A percentile compares a stretch with the other conserved stretches of the same genome.
These are phyloP conservation scores for Mycena floridula DNA, from an alignment of 768 basidiomycete genomes.

Conservation along the genomic window DNA sequence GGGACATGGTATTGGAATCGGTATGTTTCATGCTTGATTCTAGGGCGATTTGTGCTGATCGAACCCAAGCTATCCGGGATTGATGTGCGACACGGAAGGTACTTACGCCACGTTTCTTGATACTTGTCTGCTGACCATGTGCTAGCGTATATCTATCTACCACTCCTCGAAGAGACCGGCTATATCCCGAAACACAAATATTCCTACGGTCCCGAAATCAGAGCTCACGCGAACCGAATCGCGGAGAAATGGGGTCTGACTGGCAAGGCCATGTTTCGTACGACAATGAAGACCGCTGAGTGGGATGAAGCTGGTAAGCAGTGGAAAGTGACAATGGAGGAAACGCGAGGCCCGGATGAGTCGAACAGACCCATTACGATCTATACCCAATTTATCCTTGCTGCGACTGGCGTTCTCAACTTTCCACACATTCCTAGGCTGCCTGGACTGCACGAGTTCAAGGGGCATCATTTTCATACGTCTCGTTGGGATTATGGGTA, in stretches of 20 bases:
- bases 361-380: not conserved
- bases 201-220: constrained; percentile 10
- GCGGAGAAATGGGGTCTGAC: constrained; percentile 9
- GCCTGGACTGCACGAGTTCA: constrained; percentile 5
- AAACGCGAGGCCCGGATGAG: too few species aligned
- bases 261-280: constrained; percentile 9
- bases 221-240: constrained; percentile 10
- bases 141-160: constrained; percentile 15
- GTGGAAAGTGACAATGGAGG: not conserved
- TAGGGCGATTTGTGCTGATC: too few species aligned
- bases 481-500: constrained; percentile 11
- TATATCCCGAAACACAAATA: constrained; percentile 12
- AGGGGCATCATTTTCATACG: constrained; percentile 3
- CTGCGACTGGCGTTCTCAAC: not conserved
- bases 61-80: constrained; percentile 13
- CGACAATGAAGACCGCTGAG: not conserved
- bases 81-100: constrained; percentile 14
- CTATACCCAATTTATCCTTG: not conserved
- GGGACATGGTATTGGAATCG: constrained; percentile 16
- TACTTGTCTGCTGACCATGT: too few species aligned
- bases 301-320: not conserved
- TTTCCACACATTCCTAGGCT: constrained; percentile 6
- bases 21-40: too few species aligned
- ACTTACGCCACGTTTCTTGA: too few species aligned
- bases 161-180: constrained; percentile 13